A percentile compares a stretch with the other conserved stretches of the same genome.
phyloP scores from a whole-genome alignment of 106 monocot species.

The Iris macrosiphon region DNA sequence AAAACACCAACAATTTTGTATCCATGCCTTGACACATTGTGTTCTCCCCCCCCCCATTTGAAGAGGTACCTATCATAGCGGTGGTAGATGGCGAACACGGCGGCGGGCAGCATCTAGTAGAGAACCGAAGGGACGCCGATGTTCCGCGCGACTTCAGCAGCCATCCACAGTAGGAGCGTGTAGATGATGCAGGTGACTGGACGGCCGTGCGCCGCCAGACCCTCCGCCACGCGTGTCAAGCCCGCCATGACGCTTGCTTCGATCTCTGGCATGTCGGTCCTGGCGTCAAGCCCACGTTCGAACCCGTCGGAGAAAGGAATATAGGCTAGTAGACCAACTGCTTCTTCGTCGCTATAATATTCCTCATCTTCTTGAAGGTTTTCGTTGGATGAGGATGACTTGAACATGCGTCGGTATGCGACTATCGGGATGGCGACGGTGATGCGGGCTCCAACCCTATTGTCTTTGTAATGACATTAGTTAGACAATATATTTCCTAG shows the following conservation, averaged over 20 bases:
- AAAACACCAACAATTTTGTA: no score
- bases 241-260: conserved; percentile 1
- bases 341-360: no score
- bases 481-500: no score
- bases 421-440: conserved; percentile 48
- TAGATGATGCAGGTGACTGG: conserved; percentile 44
- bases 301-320: conserved; percentile 54
- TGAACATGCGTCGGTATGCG: conserved; percentile 51
- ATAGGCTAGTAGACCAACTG: conserved; percentile 34
- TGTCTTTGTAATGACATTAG: no score
- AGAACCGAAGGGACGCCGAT: conserved; percentile 32
- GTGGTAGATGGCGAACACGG: conserved; percentile 51
- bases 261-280: background rate
- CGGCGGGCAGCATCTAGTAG: conserved; percentile 66
- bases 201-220: conserved; percentile 15
- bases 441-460: conserved; percentile 28
- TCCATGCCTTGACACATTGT: no score
- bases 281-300: conserved; percentile 7
- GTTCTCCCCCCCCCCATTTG: no score
- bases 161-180: conserved; percentile 38
- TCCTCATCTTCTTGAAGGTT: no score
- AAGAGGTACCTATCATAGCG: no score
- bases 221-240: conserved; percentile 11
- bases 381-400: conserved; percentile 2
- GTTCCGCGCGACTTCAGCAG: conserved; percentile 29